These are phyloP conservation scores for Exophiala oligosperma DNA, from an alignment of 2,329 filamentous ascomycete species.

Conservation along the genomic window DNA sequence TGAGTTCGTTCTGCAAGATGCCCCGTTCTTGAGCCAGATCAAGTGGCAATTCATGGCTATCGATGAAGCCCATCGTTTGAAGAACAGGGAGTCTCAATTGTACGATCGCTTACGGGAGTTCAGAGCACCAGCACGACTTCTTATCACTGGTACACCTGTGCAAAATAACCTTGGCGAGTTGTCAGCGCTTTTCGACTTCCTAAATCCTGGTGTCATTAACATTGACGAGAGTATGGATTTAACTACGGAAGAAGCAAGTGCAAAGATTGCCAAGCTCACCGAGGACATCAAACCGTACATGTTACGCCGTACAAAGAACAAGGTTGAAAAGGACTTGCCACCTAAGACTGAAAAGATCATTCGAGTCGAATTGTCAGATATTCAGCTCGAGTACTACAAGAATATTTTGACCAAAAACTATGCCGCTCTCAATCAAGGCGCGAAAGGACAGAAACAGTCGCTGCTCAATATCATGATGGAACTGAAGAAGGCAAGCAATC, in stretches of 20 bases:
- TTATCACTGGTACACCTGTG: conserved; percentile 96
- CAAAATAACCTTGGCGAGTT: conserved; percentile 95
- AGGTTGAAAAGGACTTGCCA: conserved; percentile 92
- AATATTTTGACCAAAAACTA: conserved; percentile 98
- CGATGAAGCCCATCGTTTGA: conserved; percentile 93
- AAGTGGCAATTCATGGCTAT: conserved; percentile 98
- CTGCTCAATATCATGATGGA: conserved; percentile 99
- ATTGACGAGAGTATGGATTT: conserved; percentile 93
- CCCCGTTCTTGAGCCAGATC: conserved; percentile 79
- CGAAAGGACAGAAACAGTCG: conserved; percentile 89
- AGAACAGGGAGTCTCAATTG: conserved; percentile 92
- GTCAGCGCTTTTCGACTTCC: conserved; percentile 88
- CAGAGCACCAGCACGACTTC: conserved; percentile 79
- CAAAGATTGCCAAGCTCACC: conserved; percentile 84
- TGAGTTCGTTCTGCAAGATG: conserved; percentile 89
- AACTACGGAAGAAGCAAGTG: conserved; percentile 74
- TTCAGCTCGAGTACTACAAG: conserved; percentile 98
- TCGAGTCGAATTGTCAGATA: conserved; percentile 91
- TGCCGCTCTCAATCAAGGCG: conserved; percentile 85
- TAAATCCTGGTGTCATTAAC: conserved; percentile 89
- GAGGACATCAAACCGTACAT: conserved; percentile 90
- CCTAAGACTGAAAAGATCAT: conserved; percentile 99
- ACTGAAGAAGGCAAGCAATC: conserved; percentile 97
- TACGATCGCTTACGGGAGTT: conserved; percentile 85
- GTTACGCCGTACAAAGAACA: conserved; percentile 92